These are phyloP conservation scores for Nigrograna mackinnonii DNA, from an alignment of 2,329 filamentous ascomycete genomes.

Conservation along the genomic window DNA sequence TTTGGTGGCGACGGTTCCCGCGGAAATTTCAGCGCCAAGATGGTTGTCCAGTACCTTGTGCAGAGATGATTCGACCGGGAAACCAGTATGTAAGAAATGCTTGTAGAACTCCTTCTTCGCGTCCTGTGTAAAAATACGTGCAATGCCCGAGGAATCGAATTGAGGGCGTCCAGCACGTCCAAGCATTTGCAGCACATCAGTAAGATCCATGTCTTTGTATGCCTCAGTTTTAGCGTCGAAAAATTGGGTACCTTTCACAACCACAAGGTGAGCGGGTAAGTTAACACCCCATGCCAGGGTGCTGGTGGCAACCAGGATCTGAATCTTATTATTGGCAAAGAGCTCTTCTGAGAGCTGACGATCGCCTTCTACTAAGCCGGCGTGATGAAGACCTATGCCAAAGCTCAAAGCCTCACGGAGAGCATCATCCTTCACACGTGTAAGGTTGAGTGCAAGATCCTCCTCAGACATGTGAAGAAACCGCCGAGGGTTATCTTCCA, in stretches of 20 bases:
- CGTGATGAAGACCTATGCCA: slow-evolving; percentile 95
- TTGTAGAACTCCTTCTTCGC: slow-evolving; percentile 99
- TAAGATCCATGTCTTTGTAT: slow-evolving; percentile 98
- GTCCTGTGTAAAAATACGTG: slow-evolving; percentile 96
- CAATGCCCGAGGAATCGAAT: slow-evolving; percentile 94
- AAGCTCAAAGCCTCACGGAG: slow-evolving; percentile 94
- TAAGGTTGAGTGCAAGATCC: slow-evolving; percentile 84
- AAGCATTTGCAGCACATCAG: slow-evolving; percentile 97
- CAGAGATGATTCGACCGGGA: slow-evolving; percentile 93
- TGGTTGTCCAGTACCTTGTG: slow-evolving; percentile 98
- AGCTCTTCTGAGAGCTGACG: slow-evolving; percentile 90
- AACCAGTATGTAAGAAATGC: slow-evolving; percentile 96
- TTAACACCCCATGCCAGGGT: slow-evolving; percentile 99
- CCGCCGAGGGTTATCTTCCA: slow-evolving; percentile 95
- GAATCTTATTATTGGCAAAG: slow-evolving; percentile 97
- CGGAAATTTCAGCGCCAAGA: slow-evolving; percentile 90
- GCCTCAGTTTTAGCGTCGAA: slow-evolving; percentile 98
- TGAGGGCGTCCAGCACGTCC: slow-evolving; percentile 94
- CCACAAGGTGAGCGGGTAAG: slow-evolving; percentile 91
- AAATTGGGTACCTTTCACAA: slow-evolving; percentile 97
- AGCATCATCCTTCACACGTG: slow-evolving; percentile 89
- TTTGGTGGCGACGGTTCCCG: slow-evolving; percentile 89
- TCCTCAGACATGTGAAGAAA: slow-evolving; percentile 96
- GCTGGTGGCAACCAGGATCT: slow-evolving; percentile 92
- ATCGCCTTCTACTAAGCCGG: slow-evolving; percentile 93